These are phyloP conservation scores for Rhizopus arrhizus DNA, from an alignment of 371 early-diverging fungal species.

Conservation along the genomic window DNA sequence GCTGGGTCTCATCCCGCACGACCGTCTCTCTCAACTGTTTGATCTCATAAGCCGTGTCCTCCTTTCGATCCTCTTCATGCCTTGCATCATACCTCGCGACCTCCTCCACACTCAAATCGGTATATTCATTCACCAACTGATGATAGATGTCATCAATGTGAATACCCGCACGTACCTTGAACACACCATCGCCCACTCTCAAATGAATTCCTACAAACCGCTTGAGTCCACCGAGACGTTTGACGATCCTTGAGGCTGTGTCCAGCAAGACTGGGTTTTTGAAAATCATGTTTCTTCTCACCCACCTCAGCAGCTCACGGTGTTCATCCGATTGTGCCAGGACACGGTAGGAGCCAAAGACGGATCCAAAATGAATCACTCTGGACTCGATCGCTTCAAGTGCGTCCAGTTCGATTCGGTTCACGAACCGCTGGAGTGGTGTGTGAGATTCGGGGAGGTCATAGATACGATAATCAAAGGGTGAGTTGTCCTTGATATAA, in stretches of 20 bases:
- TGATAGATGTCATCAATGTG: conserved; percentile 51
- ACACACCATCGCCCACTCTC: conserved; percentile 58
- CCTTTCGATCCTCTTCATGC: conserved; percentile 46
- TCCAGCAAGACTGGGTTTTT: conserved; percentile 50
- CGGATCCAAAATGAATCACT: conserved; percentile 59
- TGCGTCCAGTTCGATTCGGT: conserved; percentile 45
- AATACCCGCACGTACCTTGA: conserved; percentile 50
- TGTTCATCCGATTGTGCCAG: conserved; percentile 52
- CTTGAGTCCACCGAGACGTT: conserved; percentile 49
- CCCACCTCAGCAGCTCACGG: conserved; percentile 29
- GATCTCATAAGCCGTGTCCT: conserved; percentile 50
- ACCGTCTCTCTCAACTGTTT: conserved; percentile 16
- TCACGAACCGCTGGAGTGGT: conserved; percentile 47
- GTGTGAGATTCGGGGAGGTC: conserved; percentile 49
- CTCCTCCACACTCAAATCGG: conserved; percentile 40
- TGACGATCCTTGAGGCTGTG: conserved; percentile 44
- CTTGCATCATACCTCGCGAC: conserved; percentile 31
- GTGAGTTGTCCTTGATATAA: conserved; percentile 52
- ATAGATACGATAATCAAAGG: conserved; percentile 57
- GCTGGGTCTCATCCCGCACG: neutral
- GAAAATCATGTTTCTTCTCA: conserved; percentile 56
- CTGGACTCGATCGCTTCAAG: conserved; percentile 47
- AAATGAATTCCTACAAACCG: conserved; percentile 58
- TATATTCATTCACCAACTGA: conserved; percentile 41
- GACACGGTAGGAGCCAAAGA: conserved; percentile 61